Base-by-base conservation (phyloP, 164 flowering plant genomes). In the Nelumbo lutea region DNA sequence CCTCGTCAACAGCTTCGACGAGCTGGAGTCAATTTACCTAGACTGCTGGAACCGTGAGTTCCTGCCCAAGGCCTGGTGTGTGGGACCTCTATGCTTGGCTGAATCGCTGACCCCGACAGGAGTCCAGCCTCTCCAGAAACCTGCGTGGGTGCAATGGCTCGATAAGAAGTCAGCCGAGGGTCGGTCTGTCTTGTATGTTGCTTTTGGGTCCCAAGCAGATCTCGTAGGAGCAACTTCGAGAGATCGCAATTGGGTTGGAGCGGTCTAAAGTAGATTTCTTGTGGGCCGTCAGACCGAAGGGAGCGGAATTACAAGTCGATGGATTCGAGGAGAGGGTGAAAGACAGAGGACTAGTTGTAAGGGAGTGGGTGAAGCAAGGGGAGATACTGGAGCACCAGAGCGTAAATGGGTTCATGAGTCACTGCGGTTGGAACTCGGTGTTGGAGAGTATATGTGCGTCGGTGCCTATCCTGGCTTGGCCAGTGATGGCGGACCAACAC, bases 361-460 rank as follows among this genome's bases (percentile, higher is more conserved):
- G 61, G 46, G 68, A 68, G 27, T 80, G 81, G 79, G 77, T 77
- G 9, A 66, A 68, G 2, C 83, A 80, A 68, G 61, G 59, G 46
- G 71, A 42, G 61, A 57, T 78, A 51, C 72, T 80, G 0, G 64
- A 45, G 15, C 81, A 78, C 45, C 50, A 73, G 62, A 46, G 66
- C 39, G 76, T 27, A 27, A 27, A 27, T 27, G 27, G 27, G 27
- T 27, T 27, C 27, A 27, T 27, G 27, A 27, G 27, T 66, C 83
- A 78, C 48, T 80, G 81, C 42, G 81, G 81, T 1, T 80, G 79
- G 83, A 80, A 80, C 70, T 80, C 83, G 5, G 75, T 70, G 67
- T 1, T 66, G 61, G 83, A 80, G 73, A 71, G 81, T 27, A 55
- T 78, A 0, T 60, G 79, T 42, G 75, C 77, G 3, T 62, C 71